Conservation (phyloP, 208 protist species). For the Herpetomonas tarakana region DNA sequence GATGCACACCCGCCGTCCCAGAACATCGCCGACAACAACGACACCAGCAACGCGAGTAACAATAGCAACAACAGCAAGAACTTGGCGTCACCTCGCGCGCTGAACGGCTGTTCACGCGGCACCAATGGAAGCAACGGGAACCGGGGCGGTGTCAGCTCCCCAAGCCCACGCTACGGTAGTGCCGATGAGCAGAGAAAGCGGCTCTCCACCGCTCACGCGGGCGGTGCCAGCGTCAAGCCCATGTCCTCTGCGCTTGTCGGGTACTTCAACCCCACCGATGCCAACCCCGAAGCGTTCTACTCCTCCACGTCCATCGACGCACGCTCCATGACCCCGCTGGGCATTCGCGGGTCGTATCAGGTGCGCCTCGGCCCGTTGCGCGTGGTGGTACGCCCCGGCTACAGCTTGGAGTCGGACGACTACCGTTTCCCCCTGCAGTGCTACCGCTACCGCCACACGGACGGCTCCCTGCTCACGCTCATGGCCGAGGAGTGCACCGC, state of each 20-base stretch:
- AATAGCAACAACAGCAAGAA: no score
- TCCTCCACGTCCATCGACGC: neutral
- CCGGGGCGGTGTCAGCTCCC: no score
- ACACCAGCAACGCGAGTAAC: no score
- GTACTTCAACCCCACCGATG: neutral
- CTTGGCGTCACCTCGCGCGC: no score
- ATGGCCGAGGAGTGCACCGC: conserved; percentile 37
- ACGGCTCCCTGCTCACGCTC: conserved; percentile 46
- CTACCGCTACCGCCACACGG: conserved; percentile 44
- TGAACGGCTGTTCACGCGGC: no score
- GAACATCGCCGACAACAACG: no score
- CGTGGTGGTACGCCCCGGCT: conserved; percentile 20
- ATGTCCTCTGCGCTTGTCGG: neutral
- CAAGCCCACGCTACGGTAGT: no score
- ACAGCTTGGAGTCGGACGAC: conserved; percentile 17
- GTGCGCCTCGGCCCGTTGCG: conserved; percentile 33
- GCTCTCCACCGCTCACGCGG: no score
- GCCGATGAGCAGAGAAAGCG: no score
- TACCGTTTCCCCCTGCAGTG: conserved; percentile 47
- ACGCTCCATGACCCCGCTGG: neutral
- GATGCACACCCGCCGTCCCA: no score
- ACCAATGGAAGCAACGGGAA: no score
- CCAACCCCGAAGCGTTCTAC: neutral
- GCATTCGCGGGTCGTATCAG: neutral
- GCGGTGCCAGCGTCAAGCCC: neutral